Percentiles rank a stretch among this genome's conserved stretches.
Conservation (phyloP, 345 rosid genomes). For the Erysimum cheiranthoides region DNA sequence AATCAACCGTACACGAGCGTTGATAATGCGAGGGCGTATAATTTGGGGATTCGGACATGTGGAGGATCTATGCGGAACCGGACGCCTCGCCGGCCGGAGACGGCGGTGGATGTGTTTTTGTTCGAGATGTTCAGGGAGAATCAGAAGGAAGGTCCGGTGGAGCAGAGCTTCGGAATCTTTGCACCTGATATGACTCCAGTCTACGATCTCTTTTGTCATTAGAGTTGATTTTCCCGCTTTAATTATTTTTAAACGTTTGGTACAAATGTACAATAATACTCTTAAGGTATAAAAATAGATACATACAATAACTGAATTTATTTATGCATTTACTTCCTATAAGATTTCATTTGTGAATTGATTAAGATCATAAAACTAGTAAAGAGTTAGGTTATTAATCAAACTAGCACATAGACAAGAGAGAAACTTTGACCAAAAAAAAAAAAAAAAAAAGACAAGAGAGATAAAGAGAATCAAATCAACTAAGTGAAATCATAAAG, state of each 20-base stretch:
- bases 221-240: not conserved
- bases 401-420: not conserved
- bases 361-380: not conserved
- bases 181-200: conserved; percentile 40
- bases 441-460: not conserved
- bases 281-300: not conserved
- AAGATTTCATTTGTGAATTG: not conserved
- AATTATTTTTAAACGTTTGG: not conserved
- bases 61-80: not conserved
- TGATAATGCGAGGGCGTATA: conserved; percentile 32
- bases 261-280: too few species aligned
- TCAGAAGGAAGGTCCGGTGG: conserved; percentile 33
- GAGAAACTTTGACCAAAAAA: too few species aligned
- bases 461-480: not conserved
- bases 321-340: not conserved
- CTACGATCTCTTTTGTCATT: conserved; percentile 9
- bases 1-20: conserved; percentile 25
- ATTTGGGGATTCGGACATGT: not conserved
- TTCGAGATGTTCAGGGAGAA: conserved; percentile 46
- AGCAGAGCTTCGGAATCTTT: conserved; percentile 45
- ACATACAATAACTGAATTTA: not conserved
- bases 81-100: conserved; percentile 43
- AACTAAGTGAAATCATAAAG: not conserved
- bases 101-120: conserved; percentile 19
- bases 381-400: not conserved